Evolutionary conservation across 2,329 filamentous ascomycete species (phyloP).

Genomic region (Drechmeria coniospora): DNA sequence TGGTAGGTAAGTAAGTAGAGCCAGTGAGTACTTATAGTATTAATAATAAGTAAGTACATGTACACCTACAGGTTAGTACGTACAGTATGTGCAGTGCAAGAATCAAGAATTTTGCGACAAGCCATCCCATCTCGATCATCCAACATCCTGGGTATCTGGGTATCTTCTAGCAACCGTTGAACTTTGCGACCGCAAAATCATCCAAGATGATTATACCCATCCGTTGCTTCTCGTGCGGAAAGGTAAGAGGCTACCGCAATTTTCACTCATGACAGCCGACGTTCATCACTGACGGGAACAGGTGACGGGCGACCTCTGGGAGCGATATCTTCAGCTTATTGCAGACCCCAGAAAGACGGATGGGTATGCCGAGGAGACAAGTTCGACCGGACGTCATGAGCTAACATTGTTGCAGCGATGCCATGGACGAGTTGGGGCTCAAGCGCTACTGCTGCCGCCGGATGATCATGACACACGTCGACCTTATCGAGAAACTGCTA

Average conservation of each 20-base stretch:
- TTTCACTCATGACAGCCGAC: conserved; percentile 2
- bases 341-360: conserved; percentile 56
- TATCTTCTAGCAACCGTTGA: too few relatives aligned
- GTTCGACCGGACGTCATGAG: not conserved
- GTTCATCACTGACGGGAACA: conserved; percentile 26
- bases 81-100: too few relatives aligned
- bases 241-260: conserved; percentile 56
- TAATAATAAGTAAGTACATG: too few relatives aligned
- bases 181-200: conserved; percentile 2
- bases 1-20: too few relatives aligned
- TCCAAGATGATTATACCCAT: conserved; percentile 92
- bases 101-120: not conserved
- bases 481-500: conserved; percentile 94
- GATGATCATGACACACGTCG: conserved; percentile 99
- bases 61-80: too few relatives aligned
- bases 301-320: conserved; percentile 97
- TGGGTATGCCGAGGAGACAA: conserved; percentile 32
- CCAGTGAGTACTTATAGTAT: too few relatives aligned
- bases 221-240: conserved; percentile 97
- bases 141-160: too few relatives aligned
- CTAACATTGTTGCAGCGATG: conserved; percentile 48
- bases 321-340: conserved; percentile 80
- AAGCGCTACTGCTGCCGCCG: conserved; percentile 96
- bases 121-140: conserved; percentile 1
- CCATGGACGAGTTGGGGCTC: conserved; percentile 86